Base-by-base conservation (phyloP, 169 alveolate genomes). In the Sarcocystis neurona region DNA sequence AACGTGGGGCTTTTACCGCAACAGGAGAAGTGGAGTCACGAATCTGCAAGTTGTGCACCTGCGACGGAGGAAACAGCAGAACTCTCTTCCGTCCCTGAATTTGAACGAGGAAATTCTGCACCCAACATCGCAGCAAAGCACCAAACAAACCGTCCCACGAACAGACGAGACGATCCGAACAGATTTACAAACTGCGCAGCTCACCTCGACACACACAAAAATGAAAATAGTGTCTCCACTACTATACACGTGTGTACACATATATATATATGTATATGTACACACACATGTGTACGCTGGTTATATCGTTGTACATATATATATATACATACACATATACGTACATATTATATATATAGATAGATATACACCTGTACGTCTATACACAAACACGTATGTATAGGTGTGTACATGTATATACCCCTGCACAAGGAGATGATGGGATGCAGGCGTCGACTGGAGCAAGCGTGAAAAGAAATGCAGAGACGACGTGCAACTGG, bases 11-110 rank as follows among this genome's bases (percentile, higher is more conserved):
- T 74, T 23, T 12, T 32, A 41, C 87, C 87, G 20, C 39, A 15
- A 85, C 27, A 6, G 90, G 90, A 20, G 94, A 90, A 5, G 94
- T 84, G 53, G 94, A 89, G 58, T 43, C 88, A 27, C 80, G 60
- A 23, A 91, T 91, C n/a, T 30, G 43, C 58, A 91, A 91, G 43
- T 90, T 60, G 68, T 80, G 68, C 43, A 91, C 74, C 0, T 60
- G 44, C 15, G 88, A 78, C 20, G 94, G 94, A 1, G 94, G 94
- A n/a, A 91, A 91, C 50, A 91, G 87, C 27, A 91, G 41, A 10
- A 91, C 75, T 5, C 87, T 41, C 48, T 91, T 91, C 37, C 47
- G 20, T 15, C 94, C 94, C 48, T 43, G 58, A 27, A 91, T 58
- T 43, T 91, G 94, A 10, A 91, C 90, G 20, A 91, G 72, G 53